These are phyloP conservation scores for Trichophyton simii DNA, from an alignment of 2,329 filamentous ascomycete species.

Conservation along the genomic window DNA sequence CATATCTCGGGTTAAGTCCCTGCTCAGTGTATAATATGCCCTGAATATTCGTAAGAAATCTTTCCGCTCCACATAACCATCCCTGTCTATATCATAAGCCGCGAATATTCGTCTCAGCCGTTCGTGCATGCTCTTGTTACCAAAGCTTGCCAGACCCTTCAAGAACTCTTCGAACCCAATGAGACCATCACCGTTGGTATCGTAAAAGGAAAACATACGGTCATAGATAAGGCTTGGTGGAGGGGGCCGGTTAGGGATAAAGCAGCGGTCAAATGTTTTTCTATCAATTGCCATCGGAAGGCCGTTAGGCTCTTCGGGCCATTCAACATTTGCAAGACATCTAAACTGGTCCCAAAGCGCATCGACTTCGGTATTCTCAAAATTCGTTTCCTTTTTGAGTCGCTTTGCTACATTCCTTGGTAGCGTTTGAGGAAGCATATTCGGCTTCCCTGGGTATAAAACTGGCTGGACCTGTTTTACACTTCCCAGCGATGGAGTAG, in stretches of 20 bases:
- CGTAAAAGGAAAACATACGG: constrained; percentile 93
- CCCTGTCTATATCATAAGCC: constrained; percentile 80
- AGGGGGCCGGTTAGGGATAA: constrained; percentile 69
- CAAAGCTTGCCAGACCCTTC: constrained; percentile 58
- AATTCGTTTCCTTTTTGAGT: constrained; percentile 58
- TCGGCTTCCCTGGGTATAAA: constrained; percentile 80
- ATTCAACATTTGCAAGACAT: constrained; percentile 78
- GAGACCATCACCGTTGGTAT: constrained; percentile 73
- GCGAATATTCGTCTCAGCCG: constrained; percentile 65
- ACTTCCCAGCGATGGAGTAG: constrained; percentile 67
- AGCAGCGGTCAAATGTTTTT: constrained; percentile 80
- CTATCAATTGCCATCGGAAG: constrained; percentile 77
- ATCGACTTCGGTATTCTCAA: constrained; percentile 79
- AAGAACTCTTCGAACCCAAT: constrained; percentile 92
- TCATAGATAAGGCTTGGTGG: constrained; percentile 86
- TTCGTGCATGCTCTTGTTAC: constrained; percentile 47
- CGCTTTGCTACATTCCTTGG: constrained; percentile 54
- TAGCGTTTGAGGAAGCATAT: constrained; percentile 55
- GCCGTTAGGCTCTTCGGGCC: constrained; percentile 65
- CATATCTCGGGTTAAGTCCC: constrained; percentile 77
- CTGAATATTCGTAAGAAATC: constrained; percentile 87
- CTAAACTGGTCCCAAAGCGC: constrained; percentile 96
- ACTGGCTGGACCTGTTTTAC: constrained; percentile 68
- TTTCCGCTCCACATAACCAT: constrained; percentile 71
- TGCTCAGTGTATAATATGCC: constrained; percentile 82